Conservation (phyloP, 106 monocot genomes). For the Platanthera guangdongensis region DNA sequence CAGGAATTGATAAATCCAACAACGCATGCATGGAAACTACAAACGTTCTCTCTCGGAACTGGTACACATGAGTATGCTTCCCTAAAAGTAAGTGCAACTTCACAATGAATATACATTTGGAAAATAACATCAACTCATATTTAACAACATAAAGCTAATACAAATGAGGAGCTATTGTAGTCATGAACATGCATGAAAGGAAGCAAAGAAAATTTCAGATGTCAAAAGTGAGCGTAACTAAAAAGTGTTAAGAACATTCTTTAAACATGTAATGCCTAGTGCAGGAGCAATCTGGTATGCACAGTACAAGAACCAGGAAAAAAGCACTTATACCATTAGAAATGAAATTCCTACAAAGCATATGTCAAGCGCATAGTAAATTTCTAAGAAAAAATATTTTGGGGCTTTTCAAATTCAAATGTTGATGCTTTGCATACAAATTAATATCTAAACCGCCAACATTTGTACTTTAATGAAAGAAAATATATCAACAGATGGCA, state of each 20-base stretch:
- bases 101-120: not conserved
- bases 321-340: not conserved
- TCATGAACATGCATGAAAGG: not conserved
- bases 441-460: not conserved
- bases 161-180: not conserved
- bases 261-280: not conserved
- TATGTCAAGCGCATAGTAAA: not conserved
- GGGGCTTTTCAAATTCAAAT: not conserved
- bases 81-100: slow-evolving; percentile 25
- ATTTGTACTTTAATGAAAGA: not conserved
- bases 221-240: not conserved
- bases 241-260: not conserved
- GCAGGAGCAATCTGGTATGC: not conserved
- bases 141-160: not conserved
- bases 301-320: not conserved
- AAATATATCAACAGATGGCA: not conserved
- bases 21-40: slow-evolving; percentile 34
- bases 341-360: not conserved
- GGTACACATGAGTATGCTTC: slow-evolving; percentile 56
- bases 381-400: not conserved
- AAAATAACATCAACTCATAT: not conserved
- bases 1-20: slow-evolving; percentile 67
- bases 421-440: not conserved
- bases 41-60: slow-evolving; percentile 37
- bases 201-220: not conserved